Evolutionary conservation across 257 asterid genomes (phyloP).

Genomic region (Knoxia roxburghii): DNA sequence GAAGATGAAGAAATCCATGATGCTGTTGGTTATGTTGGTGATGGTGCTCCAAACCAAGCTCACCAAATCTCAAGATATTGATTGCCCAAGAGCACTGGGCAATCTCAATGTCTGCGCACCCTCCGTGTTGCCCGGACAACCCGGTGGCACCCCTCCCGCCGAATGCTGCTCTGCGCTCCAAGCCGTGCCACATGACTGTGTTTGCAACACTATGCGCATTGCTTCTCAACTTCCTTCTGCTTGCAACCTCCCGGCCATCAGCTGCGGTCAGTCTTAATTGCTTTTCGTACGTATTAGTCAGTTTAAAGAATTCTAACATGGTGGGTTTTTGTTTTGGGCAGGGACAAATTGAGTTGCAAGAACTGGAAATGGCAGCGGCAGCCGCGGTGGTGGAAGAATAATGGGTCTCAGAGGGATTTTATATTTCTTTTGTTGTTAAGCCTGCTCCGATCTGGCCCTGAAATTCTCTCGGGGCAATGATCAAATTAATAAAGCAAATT

Average conservation of each 20-base stretch:
- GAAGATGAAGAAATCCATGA: conserved; percentile 24
- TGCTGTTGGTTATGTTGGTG: conserved; percentile 14
- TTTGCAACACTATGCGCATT: conserved; percentile 40
- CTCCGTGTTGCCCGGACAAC: conserved; percentile 22
- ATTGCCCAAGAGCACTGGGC: conserved; percentile 35
- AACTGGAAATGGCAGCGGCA: too few relatives aligned
- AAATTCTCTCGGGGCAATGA: too few relatives aligned
- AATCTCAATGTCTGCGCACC: conserved; percentile 23
- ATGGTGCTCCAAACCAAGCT: conserved; percentile 18
- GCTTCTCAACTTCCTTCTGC: conserved; percentile 42
- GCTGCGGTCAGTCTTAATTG: not conserved
- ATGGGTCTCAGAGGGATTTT: too few relatives aligned
- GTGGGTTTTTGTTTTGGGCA: too few relatives aligned
- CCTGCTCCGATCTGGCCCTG: too few relatives aligned
- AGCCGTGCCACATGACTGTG: conserved; percentile 27
- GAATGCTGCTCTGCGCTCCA: conserved; percentile 32
- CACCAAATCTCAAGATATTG: conserved; percentile 25
- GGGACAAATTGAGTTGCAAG: not conserved
- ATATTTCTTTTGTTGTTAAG: too few relatives aligned
- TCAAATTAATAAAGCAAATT: too few relatives aligned
- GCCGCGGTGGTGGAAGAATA: too few relatives aligned
- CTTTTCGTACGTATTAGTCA: too few relatives aligned
- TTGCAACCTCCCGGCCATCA: conserved; percentile 54
- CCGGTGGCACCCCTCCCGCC: conserved; percentile 13
- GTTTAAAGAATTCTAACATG: too few relatives aligned